Base-by-base conservation (phyloP, 345 rosid species). In the Boechera divaricarpa region DNA sequence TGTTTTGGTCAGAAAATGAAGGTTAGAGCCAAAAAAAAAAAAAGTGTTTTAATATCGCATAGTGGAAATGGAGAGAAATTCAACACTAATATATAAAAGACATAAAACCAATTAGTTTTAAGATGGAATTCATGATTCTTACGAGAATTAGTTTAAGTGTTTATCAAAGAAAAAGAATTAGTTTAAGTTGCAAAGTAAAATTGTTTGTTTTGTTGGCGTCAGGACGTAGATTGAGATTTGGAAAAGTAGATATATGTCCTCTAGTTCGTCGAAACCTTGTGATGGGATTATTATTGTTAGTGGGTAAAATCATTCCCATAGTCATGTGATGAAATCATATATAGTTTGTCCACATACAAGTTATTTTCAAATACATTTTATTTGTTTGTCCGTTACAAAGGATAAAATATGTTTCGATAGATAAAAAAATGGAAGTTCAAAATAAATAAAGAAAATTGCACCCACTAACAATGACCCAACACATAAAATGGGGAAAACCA, bases 401-500 rank as follows among this genome's bases (percentile, higher is more conserved):
- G n/a, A 24, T 58, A 35, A 6, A 31, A 29, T 4, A 38, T 18
- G 18, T 18, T 51, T 21, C n/a, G 12, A 36, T 6, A 48, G 2
- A 18, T 5, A 35, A 47, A 51, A 47, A 47, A 10, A 9, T 11
- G 28, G 60, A 57, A 55, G 38, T 44, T 74, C 3, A 21, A 33
- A 57, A 49, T 3, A 39, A 39, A 59, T 18, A 68, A 41, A 63
- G 51, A 33, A 70, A 38, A 28, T 13, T 56, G 42, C 13, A 56
- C 11, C 38, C 72, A 70, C 67, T 70, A 26, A 45, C 52, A 77
- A 16, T 63, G 33, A 70, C 13, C 44, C 66, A 42, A 7, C 76
- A 54, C 16, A 69, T 47, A 39, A 69, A 77, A 70, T 48, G 54
- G 6, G 51, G 0, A 33, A 70, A 13, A 10, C 35, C 15, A 76